Conservation (phyloP, 192 early-diverging fungal species). For the Backusella circina region DNA sequence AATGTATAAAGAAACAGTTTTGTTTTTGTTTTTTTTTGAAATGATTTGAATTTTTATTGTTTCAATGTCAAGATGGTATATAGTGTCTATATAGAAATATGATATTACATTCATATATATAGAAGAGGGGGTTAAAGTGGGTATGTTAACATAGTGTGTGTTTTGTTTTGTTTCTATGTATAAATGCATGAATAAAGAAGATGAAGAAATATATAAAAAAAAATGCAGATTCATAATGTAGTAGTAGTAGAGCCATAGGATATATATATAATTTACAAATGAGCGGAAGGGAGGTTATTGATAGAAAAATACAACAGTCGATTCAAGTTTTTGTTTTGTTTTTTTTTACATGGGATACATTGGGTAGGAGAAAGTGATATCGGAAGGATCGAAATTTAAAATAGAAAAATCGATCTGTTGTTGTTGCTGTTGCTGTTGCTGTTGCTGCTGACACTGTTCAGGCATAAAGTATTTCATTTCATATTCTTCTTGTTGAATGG, state of each 20-base stretch:
- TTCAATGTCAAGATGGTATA: neutral
- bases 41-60: neutral
- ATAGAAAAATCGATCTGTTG: neutral
- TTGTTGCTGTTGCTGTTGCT: neutral
- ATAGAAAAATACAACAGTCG: neutral
- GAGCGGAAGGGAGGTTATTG: neutral
- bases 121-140: neutral
- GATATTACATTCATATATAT: neutral
- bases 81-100: neutral
- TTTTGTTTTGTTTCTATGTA: neutral
- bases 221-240: neutral
- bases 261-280: neutral
- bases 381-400: slow-evolving; percentile 2
- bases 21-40: neutral
- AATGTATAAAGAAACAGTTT: neutral
- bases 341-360: neutral
- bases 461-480: neutral
- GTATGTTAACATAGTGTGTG: neutral
- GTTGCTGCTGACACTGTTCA: neutral
- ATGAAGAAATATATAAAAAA: neutral
- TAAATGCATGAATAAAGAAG: neutral
- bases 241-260: neutral
- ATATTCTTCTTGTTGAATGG: neutral
- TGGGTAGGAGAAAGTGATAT: neutral
- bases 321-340: neutral